Base-by-base conservation (phyloP, 768 basidiomycete species). In the Tricholoma terreum region DNA sequence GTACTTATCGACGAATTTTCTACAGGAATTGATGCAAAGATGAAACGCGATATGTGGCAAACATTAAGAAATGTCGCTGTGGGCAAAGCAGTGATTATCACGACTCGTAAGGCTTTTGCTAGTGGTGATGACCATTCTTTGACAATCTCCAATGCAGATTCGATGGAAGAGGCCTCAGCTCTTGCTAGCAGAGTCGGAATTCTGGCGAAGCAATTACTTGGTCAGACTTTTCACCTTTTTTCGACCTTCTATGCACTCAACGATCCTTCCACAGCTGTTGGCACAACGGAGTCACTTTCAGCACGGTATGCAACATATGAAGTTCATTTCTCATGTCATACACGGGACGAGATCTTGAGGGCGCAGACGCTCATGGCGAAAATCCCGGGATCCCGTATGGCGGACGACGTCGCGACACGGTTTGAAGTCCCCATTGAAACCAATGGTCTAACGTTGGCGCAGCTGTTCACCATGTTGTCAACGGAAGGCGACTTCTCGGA, bases 131-230 rank as follows among this genome's bases (percentile, higher is more conserved):
- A 6, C 1, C 19, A 19, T 45, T 51, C n/a, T 38, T 12, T 50
- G 10, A 31, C 17, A 53, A 48, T 33, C n/a, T 42, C 5, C 14
- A 48, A 17, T 15, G n/a, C 64, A 85, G 88, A 90, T 68, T 89
- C 87, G 0, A 91, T 91, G 89, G 90, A 90, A 70, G 90, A 92
- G 69, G 89, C 88, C 1, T 87, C 88, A 14, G 87, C 87, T 6
- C 74, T 92, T 1, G 86, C 90, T 1, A 86, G 78, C 63, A 84
- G 85, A 65, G 90, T 91, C 15, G 89, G 87, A 17, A 91, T 92
- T 54, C 71, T 92, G 10, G 87, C 90, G 1, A 84, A 83, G 55
- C 80, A 79, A 50, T 75, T 92, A 73, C 78, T 92, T 1, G 86
- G 86, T 86, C 61, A 49, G 79, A 50, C 35, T 50, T 38, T 46